phyloP scores from a whole-genome alignment of 306 rosid species.

The Hylodesmum podocarpum region DNA sequence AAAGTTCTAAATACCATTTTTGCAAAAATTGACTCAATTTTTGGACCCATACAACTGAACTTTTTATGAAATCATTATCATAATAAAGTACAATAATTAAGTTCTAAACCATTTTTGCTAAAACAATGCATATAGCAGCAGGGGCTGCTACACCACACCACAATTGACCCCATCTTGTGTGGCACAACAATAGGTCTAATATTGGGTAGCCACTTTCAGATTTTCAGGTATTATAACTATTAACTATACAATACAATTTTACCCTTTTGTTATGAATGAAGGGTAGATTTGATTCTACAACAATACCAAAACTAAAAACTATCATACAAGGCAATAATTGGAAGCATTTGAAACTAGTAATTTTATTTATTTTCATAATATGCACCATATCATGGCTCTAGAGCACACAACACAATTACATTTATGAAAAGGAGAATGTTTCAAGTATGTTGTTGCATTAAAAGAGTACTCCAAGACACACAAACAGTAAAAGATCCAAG shows the following conservation, averaged over 20 bases:
- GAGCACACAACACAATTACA: constrained; percentile 17
- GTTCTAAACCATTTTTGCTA: no score
- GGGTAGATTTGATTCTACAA: not conserved
- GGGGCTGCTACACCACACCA: no score
- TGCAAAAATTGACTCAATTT: not conserved
- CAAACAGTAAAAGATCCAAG: not conserved
- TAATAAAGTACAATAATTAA: not conserved
- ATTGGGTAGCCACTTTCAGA: not conserved
- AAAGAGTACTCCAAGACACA: not conserved
- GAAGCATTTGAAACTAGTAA: not conserved
- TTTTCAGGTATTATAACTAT: not conserved
- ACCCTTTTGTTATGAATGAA: not conserved
- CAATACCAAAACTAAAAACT: not conserved
- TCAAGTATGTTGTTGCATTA: not conserved
- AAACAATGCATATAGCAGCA: no score
- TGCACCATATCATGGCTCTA: constrained; percentile 3
- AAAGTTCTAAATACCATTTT: not conserved
- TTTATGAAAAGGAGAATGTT: constrained; percentile 9
- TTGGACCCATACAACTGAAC: not conserved
- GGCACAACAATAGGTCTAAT: not conserved
- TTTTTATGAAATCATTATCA: not conserved
- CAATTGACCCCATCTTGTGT: no score
- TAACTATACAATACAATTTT: no score
- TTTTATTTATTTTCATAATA: constrained; percentile 35
- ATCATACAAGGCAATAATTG: not conserved